A percentile compares a stretch with the other conserved stretches of the same genome.
Evolutionary conservation across 2,329 filamentous ascomycete genomes (phyloP).

Genomic region (Cadophora sp.): DNA sequence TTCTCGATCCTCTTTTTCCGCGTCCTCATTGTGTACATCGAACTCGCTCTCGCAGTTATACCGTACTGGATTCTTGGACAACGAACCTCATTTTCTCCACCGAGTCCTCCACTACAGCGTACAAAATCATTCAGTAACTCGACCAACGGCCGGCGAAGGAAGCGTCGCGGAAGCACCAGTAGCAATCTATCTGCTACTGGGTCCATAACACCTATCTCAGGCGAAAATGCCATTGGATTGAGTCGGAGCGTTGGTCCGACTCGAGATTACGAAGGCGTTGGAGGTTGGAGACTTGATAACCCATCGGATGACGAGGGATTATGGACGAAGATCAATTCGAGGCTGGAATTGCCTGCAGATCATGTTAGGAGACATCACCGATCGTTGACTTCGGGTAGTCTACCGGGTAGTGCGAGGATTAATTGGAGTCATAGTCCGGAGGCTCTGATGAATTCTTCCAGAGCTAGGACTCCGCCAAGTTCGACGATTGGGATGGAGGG

Average conservation of each 20-base stretch:
- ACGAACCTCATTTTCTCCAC: neutral
- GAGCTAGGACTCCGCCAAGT: conserved; percentile 55
- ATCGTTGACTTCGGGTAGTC: conserved; percentile 43
- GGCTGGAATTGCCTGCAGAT: conserved; percentile 56
- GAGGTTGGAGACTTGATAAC: conserved; percentile 59
- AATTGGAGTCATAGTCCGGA: conserved; percentile 43
- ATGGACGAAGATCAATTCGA: conserved; percentile 60
- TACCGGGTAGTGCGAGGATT: conserved; percentile 32
- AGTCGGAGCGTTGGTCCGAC: conserved; percentile 57
- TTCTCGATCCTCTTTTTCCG: conserved; percentile 66
- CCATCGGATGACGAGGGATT: conserved; percentile 47
- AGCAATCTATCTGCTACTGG: conserved; percentile 45
- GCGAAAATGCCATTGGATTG: conserved; percentile 47
- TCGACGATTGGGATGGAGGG: conserved; percentile 23
- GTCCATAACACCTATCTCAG: conserved; percentile 36
- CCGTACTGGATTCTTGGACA: conserved; percentile 56
- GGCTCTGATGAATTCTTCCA: conserved; percentile 52
- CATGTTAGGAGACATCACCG: conserved; percentile 51
- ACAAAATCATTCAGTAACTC: conserved; percentile 21
- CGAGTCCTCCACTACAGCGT: conserved; percentile 7
- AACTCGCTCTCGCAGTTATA: conserved; percentile 64
- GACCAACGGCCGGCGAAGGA: conserved; percentile 28
- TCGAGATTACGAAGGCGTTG: conserved; percentile 65
- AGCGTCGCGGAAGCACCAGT: conserved; percentile 41
- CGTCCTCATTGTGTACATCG: conserved; percentile 66